Evolutionary conservation across 768 basidiomycete genomes (phyloP).

Genomic region (Amyloporia xantha): DNA sequence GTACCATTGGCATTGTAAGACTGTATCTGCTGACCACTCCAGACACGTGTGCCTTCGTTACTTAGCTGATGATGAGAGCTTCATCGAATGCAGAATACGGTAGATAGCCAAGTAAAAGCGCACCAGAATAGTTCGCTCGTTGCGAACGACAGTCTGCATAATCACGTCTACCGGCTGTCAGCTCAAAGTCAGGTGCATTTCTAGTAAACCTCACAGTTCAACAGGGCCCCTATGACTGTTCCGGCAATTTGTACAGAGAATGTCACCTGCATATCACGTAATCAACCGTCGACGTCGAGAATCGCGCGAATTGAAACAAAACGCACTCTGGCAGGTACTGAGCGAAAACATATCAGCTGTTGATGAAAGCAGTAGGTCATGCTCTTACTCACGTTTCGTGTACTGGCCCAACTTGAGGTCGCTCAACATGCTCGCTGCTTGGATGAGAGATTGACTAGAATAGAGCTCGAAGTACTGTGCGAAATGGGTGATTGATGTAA

Average conservation of each 20-base stretch:
- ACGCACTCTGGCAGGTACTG: slow-evolving; percentile 2
- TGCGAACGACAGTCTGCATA: slow-evolving; percentile 27
- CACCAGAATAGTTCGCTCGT: slow-evolving; percentile 35
- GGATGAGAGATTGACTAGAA: slow-evolving; percentile 12
- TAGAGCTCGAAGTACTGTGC: slow-evolving; percentile 10
- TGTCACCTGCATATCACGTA: background rate
- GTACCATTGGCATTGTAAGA: slow-evolving; percentile 40
- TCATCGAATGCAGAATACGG: background rate
- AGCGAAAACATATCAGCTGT: background rate
- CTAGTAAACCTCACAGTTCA: slow-evolving; percentile 25
- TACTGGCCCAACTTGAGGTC: slow-evolving; percentile 25
- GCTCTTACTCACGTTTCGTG: slow-evolving; percentile 19
- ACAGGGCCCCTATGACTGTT: slow-evolving; percentile 40
- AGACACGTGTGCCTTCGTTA: slow-evolving; percentile 46
- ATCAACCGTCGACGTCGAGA: background rate
- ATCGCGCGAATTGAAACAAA: background rate
- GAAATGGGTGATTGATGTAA: slow-evolving; percentile 1
- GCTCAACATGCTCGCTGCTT: slow-evolving; percentile 41
- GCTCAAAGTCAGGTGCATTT: background rate
- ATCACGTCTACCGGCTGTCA: slow-evolving; percentile 13
- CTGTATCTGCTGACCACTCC: slow-evolving; percentile 44
- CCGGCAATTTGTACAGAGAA: slow-evolving; percentile 50
- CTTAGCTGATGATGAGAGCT: slow-evolving; percentile 20
- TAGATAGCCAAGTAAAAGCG: background rate
- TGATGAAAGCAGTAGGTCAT: background rate